Evolutionary conservation across 2,329 filamentous ascomycete genomes (phyloP), one percentile per base, ranked within the genome.

Genomic region (Phyllosticta paracitricarpa): DNA sequence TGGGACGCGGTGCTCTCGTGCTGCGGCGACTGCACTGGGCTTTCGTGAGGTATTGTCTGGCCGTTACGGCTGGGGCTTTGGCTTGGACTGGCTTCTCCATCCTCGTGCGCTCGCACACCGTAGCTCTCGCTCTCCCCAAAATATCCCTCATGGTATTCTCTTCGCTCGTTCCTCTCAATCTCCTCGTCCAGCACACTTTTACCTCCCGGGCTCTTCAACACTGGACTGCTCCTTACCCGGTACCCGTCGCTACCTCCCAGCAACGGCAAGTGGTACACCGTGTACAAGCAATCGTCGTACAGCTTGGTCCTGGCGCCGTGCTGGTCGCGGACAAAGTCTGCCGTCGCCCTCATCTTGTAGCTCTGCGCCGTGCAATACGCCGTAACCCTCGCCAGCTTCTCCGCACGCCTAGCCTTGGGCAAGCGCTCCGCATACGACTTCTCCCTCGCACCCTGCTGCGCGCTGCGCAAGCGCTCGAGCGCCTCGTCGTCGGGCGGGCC

Each of bases 251-350:
- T 84, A 1, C 93, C 94, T 2, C 90, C 88, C 59, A 97, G 79
- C 17, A 99, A 78, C 4, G 94, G 94, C 30, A 97, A 78, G 71
- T 97, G 92, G 73, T 99, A 99, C 56, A 96, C 93, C 26, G 88
- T 90, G 72, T 99, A 99, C 25, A 99, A 79, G 71, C 94, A 99
- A 74, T 99, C 94, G 73, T 99, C 94, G 75, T 99, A 99, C 4
- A 97, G 81, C 76, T 99, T 99, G 14, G 93, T 96, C 75, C 91
- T 88, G 0, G 92, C 93, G 33, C 89, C 87, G 76, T 99, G 94
- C 69, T 87, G 88, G 65, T 89, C 89, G 67, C 89, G 88, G 64
- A 97, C 80, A 71, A 99, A 99, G 35, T 89, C 85, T 14, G 92
- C 91, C n/a, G 91, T 91, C 26, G 87, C 84, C 68, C 89, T 88